A percentile compares a stretch with the other conserved stretches of the same genome.
Conservation (phyloP, 352 stramenopile genomes). For the Pythium oligandrum region DNA sequence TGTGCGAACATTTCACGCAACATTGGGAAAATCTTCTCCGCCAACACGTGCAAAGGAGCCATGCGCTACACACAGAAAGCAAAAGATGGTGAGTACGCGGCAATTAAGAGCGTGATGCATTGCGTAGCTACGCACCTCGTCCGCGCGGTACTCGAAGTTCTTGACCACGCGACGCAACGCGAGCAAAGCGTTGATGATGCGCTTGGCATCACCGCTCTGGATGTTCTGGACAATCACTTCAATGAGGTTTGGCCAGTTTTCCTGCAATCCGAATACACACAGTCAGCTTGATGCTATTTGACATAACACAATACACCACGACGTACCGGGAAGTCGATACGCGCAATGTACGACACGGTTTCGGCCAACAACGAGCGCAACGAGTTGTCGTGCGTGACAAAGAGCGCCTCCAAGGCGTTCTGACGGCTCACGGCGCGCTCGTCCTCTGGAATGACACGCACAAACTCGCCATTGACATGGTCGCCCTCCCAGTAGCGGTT, state of each 20-base stretch:
- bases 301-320: background rate
- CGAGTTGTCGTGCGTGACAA: slow-evolving; percentile 88
- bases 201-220: slow-evolving; percentile 78
- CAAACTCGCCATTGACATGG: slow-evolving; percentile 70
- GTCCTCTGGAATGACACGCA: slow-evolving; percentile 54
- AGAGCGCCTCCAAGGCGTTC: slow-evolving; percentile 72
- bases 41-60: slow-evolving; percentile 89
- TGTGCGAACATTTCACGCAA: slow-evolving; percentile 90
- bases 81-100: no score
- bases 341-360: slow-evolving; percentile 91
- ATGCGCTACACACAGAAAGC: slow-evolving; percentile 63
- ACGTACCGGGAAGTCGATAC: slow-evolving; percentile 92
- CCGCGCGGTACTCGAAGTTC: slow-evolving; percentile 96
- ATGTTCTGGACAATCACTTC: slow-evolving; percentile 89
- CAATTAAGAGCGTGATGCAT: no score
- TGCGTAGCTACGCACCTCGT: no score
- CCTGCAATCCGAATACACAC: slow-evolving; percentile 14
- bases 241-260: slow-evolving; percentile 90
- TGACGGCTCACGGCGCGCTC: slow-evolving; percentile 68
- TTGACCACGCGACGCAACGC: slow-evolving; percentile 96
- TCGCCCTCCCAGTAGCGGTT: slow-evolving; percentile 92
- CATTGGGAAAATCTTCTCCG: slow-evolving; percentile 91
- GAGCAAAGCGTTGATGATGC: slow-evolving; percentile 90
- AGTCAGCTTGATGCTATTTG: no score
- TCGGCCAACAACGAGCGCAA: slow-evolving; percentile 92